phyloP scores from a whole-genome alignment of 768 basidiomycete genomes.

The Antrodiella citrinella region DNA sequence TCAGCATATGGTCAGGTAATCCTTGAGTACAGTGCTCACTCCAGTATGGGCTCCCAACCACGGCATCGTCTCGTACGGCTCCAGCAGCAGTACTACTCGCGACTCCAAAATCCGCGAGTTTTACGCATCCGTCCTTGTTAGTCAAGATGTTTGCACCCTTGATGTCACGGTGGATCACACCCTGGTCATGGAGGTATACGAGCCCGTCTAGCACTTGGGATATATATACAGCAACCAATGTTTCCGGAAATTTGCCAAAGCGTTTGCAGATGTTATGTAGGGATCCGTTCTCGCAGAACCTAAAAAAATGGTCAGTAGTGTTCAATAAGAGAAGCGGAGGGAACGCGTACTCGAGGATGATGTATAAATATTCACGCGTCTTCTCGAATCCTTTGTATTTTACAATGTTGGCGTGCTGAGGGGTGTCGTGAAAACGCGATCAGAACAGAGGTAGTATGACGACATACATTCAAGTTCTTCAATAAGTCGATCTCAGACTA shows the following conservation, averaged over 20 bases:
- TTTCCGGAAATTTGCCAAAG: slow-evolving; percentile 98
- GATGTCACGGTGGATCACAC: slow-evolving; percentile 98
- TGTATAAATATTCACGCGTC: slow-evolving; percentile 89
- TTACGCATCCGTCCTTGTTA: slow-evolving; percentile 97
- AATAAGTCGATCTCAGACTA: slow-evolving; percentile 96
- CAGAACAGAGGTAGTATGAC: not conserved
- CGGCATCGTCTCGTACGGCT: slow-evolving; percentile 76
- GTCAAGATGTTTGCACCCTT: slow-evolving; percentile 99
- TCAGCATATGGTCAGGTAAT: not conserved
- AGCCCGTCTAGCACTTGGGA: slow-evolving; percentile 94
- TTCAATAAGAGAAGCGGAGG: not conserved
- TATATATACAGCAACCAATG: slow-evolving; percentile 92
- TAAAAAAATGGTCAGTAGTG: slow-evolving; percentile 17
- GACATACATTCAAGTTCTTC: slow-evolving; percentile 86
- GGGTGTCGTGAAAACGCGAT: not conserved
- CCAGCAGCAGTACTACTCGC: slow-evolving; percentile 72
- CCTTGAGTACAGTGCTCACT: slow-evolving; percentile 44
- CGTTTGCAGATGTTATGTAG: slow-evolving; percentile 92
- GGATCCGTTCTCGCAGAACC: slow-evolving; percentile 98
- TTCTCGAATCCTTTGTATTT: slow-evolving; percentile 99
- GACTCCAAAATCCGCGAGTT: slow-evolving; percentile 98
- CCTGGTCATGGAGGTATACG: slow-evolving; percentile 96
- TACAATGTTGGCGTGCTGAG: slow-evolving; percentile 92
- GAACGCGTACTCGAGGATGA: slow-evolving; percentile 78
- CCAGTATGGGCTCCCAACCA: slow-evolving; percentile 98